phyloP scores from a whole-genome alignment of 352 stramenopile genomes.

The Phytophthora sp. region DNA sequence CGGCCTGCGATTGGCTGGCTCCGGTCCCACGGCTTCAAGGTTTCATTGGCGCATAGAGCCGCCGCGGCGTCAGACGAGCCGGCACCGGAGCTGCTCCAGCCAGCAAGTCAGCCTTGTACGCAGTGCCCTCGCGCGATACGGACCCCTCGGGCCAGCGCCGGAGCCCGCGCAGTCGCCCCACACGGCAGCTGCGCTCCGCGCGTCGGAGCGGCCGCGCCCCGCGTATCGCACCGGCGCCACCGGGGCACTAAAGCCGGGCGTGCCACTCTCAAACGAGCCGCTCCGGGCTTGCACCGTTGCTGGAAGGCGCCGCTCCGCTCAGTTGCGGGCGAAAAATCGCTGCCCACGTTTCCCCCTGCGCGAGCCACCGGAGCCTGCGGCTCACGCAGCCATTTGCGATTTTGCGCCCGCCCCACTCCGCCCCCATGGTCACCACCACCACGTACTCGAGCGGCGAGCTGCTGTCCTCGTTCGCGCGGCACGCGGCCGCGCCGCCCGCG shows the following conservation, averaged over 20 bases:
- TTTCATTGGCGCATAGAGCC: too few species aligned
- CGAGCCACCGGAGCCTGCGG: neutral
- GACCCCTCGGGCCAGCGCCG: neutral
- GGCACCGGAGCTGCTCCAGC: too few species aligned
- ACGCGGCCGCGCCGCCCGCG: neutral
- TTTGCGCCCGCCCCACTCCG: conserved; percentile 22
- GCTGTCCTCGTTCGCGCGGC: conserved; percentile 34
- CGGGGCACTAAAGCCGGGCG: neutral
- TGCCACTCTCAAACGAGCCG: conserved; percentile 12
- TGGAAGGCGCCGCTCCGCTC: conserved; percentile 11
- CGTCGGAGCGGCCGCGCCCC: neutral
- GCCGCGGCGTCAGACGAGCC: too few species aligned
- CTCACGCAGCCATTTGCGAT: conserved; percentile 31
- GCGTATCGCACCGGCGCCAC: neutral
- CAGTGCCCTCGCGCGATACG: neutral
- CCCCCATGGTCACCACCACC: conserved; percentile 33
- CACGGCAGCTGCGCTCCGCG: neutral
- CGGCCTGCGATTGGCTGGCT: too few species aligned
- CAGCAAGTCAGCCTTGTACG: conserved; percentile 11
- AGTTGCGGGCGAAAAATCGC: conserved; percentile 26
- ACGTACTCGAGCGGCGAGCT: conserved; percentile 38
- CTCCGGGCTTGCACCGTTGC: conserved; percentile 20
- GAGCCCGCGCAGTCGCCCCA: neutral
- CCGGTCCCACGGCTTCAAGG: too few species aligned
- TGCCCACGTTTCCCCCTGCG: neutral